Conservation (phyloP, 2,329 filamentous ascomycete genomes). For the Stagonosporopsis tanaceti region DNA sequence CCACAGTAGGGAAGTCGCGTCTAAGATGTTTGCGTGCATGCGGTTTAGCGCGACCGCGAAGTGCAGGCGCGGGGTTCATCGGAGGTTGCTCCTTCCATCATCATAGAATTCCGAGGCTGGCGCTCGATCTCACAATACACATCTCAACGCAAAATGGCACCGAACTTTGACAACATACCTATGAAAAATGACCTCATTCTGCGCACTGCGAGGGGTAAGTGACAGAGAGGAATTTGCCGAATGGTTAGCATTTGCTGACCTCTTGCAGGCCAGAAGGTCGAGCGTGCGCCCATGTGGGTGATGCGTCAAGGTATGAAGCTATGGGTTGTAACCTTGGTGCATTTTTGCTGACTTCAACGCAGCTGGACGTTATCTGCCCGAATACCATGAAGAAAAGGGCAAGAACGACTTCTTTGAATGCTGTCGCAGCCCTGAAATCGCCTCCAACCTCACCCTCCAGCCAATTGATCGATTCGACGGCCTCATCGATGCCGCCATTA, state of each 20-base stretch:
- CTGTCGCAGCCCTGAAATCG: constrained; percentile 91
- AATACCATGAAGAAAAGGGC: constrained; percentile 96
- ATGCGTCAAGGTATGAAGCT: constrained; percentile 87
- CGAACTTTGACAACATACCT: constrained; percentile 71
- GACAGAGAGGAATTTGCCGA: too few relatives aligned
- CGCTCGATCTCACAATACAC: constrained; percentile 18
- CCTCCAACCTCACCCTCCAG: constrained; percentile 91
- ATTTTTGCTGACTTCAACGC: constrained; percentile 22
- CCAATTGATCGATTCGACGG: constrained; percentile 91
- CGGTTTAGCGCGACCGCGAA: constrained; percentile 26
- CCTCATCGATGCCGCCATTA: constrained; percentile 94
- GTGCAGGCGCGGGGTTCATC: constrained; percentile 34
- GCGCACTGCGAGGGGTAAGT: constrained; percentile 82
- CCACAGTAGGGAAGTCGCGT: constrained; percentile 5
- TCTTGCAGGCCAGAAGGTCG: constrained; percentile 79
- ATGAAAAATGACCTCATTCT: constrained; percentile 93
- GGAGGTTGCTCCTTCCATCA: constrained; percentile 25
- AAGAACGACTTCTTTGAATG: constrained; percentile 95
- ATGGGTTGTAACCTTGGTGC: not conserved
- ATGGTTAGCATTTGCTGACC: constrained; percentile 23
- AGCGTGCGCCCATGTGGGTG: constrained; percentile 96
- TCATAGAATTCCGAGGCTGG: constrained; percentile 22
- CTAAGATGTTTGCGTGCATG: constrained; percentile 27
- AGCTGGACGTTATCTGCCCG: constrained; percentile 96
- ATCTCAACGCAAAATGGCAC: constrained; percentile 63